A percentile compares a stretch with the other conserved stretches of the same genome.
Evolutionary conservation across 495 filamentous ascomycete species (phyloP).

Genomic region (Podospora sp.): DNA sequence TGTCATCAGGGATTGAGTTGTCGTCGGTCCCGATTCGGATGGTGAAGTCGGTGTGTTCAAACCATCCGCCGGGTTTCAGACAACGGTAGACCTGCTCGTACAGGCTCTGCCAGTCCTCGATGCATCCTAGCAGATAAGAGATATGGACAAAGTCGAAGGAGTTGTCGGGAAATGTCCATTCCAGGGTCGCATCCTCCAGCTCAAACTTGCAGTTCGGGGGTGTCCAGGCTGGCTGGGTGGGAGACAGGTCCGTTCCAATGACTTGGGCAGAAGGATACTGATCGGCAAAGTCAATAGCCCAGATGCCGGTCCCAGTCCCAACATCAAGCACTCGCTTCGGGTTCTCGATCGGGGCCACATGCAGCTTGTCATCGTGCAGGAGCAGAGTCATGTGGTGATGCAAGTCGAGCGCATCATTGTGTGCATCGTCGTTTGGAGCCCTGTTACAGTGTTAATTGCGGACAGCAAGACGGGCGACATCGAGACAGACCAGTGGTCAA

Average conservation of each 20-base stretch:
- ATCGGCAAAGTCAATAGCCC: constrained; percentile 67
- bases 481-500: too few relatives aligned
- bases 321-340: constrained; percentile 60
- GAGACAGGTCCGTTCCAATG: constrained; percentile 59
- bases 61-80: constrained; percentile 47
- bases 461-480: too few relatives aligned
- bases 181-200: constrained; percentile 56
- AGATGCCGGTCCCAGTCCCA: constrained; percentile 66
- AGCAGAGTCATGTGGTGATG: constrained; percentile 6
- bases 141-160: constrained; percentile 69
- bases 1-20: constrained; percentile 41
- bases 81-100: constrained; percentile 36
- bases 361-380: constrained; percentile 42
- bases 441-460: too few relatives aligned
- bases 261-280: constrained; percentile 53
- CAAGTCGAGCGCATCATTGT: constrained; percentile 11
- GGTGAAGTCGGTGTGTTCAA: constrained; percentile 36
- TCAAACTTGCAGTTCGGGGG: constrained; percentile 46
- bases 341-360: constrained; percentile 53
- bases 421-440: constrained; percentile 10
- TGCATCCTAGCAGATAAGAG: constrained; percentile 54
- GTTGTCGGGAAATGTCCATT: constrained; percentile 54
- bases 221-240: constrained; percentile 29
- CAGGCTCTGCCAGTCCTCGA: constrained; percentile 57
- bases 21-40: constrained; percentile 40